Base-by-base conservation (phyloP, 768 basidiomycete genomes). In the Ephemerocybe angulata region DNA sequence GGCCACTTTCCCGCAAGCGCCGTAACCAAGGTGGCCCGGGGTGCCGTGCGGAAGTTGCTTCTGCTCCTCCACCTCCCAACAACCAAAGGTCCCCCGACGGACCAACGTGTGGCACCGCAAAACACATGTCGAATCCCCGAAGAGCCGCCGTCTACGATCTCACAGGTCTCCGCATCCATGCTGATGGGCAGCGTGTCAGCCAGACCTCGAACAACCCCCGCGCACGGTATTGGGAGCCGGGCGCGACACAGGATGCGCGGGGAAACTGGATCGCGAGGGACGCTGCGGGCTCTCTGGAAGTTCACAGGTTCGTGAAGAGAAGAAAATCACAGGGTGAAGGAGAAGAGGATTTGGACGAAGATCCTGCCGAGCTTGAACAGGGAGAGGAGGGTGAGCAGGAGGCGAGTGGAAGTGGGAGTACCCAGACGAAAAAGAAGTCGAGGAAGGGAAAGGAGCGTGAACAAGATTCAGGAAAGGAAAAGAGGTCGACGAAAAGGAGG, bases 231-330 rank as follows among this genome's bases (percentile, higher is more conserved):
- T 38, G 67, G 28, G 70, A 73, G 17, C 67, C 60, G 29, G 64
- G 65, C 41, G 66, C 73, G 13, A 66, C 76, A 3, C 71, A 73
- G 50, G 80, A 83, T 65, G 53, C 71, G 2, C 75, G 79, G 44
- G 83, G 81, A 12, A 85, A 85, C 56, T 87, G 85, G 83, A 77
- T 86, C 21, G 87, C 87, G 10, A 71, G 64, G 30, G 85, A 88
- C 62, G 87, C 86, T 2, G 85, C 79, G 17, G 86, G 87, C 1
- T 65, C 67, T 29, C 68, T 64, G 6, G 73, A 62, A 3, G 72
- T 81, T 3, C 69, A 51, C 22, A 65, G 44, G 59, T 63, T 31
- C 56, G 53, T 17, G 52, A 53, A 17, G 48, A 60, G 53, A 52
- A 60, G 29, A 53, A 57, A 17, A 52, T 42, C 27, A 11, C 55